A percentile compares a stretch with the other conserved stretches of the same genome.
Conservation (phyloP, 2,329 filamentous ascomycete species). For the Scedosporium minutisporum region DNA sequence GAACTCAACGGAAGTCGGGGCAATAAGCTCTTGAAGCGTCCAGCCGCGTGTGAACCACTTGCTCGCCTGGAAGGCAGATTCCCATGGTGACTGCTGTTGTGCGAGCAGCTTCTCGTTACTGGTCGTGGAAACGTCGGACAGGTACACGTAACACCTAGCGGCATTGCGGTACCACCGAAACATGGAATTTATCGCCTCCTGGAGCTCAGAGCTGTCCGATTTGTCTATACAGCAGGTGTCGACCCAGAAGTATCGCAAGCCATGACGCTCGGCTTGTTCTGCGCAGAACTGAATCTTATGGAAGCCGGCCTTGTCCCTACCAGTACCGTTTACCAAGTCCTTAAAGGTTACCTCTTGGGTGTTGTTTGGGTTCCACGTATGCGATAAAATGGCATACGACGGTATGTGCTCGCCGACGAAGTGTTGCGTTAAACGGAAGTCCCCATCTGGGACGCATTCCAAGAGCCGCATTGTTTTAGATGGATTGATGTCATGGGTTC, state of each 20-base stretch:
- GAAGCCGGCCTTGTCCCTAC: not conserved
- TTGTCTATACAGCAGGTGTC: constrained; percentile 15
- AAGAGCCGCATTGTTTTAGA: not conserved
- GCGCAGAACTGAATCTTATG: constrained; percentile 11
- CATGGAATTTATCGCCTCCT: constrained; percentile 12
- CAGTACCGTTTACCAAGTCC: constrained; percentile 7
- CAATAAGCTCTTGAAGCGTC: constrained; percentile 14
- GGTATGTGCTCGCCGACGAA: constrained; percentile 11
- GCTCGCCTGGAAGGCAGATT: constrained; percentile 7
- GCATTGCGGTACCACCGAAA: constrained; percentile 13
- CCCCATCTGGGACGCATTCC: not conserved
- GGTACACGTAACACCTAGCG: constrained; percentile 11
- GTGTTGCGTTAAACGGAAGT: not conserved
- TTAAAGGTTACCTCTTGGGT: constrained; percentile 11
- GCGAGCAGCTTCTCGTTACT: not conserved
- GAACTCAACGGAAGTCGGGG: constrained; percentile 15
- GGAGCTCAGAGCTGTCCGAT: constrained; percentile 8
- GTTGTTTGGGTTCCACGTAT: constrained; percentile 13
- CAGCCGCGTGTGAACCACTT: constrained; percentile 11
- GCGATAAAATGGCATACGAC: constrained; percentile 14
- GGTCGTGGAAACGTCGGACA: constrained; percentile 8
- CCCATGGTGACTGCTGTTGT: not conserved
- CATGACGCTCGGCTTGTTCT: constrained; percentile 7
- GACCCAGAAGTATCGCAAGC: constrained; percentile 11
- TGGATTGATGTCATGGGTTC: too few species aligned